Evolutionary conservation across 306 rosid species (phyloP).

Genomic region (Fragaria nilgerrensis): DNA sequence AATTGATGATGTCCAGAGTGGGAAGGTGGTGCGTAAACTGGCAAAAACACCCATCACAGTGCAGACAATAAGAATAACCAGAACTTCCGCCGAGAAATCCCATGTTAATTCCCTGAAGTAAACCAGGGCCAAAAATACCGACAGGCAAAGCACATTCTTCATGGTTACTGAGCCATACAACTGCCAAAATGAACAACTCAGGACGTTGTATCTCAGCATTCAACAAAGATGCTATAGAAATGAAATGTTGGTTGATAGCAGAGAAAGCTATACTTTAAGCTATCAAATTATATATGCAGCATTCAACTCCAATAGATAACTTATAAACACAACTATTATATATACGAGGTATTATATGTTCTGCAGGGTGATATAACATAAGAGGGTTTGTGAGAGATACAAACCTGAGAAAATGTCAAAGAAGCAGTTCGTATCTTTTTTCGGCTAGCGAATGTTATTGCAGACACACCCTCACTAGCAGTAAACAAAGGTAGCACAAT

Average conservation of each 20-base stretch:
- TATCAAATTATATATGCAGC: neutral
- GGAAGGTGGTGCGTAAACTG: conserved; percentile 82
- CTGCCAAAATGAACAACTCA: conserved; percentile 42
- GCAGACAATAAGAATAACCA: conserved; percentile 77
- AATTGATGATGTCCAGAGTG: conserved; percentile 77
- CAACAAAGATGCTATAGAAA: neutral
- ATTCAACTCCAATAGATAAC: neutral
- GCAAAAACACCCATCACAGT: conserved; percentile 65
- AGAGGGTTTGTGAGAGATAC: conserved; percentile 15
- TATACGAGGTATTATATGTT: neutral
- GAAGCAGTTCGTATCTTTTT: conserved; percentile 79
- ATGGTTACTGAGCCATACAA: conserved; percentile 87
- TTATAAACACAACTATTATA: neutral
- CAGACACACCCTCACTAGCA: conserved; percentile 89
- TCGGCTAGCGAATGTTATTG: conserved; percentile 84
- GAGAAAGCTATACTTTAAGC: neutral
- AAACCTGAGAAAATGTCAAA: conserved; percentile 87
- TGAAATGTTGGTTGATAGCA: neutral
- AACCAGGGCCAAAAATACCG: conserved; percentile 88
- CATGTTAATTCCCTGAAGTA: conserved; percentile 74
- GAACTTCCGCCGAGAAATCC: conserved; percentile 89
- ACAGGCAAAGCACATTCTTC: conserved; percentile 89
- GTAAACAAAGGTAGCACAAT: conserved; percentile 82
- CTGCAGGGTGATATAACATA: neutral
- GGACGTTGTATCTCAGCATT: neutral